Conservation (phyloP, 495 filamentous ascomycete genomes). For the Thermochaetoides thermophila region DNA sequence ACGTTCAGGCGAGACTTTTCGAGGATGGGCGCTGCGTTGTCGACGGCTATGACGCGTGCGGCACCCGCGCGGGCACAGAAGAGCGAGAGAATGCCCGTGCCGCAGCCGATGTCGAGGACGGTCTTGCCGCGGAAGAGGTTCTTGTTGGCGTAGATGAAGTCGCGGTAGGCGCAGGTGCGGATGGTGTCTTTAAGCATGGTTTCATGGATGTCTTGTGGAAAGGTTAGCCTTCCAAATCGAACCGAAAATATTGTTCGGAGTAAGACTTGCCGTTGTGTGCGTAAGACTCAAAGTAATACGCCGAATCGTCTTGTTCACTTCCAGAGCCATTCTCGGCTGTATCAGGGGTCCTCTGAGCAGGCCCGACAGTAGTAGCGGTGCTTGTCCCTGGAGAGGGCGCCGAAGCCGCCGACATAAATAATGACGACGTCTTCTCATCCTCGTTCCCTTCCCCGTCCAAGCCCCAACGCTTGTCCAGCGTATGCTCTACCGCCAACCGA, state of each 20-base stretch:
- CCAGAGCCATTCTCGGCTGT: too few relatives aligned
- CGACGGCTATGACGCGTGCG: slow-evolving; percentile 87
- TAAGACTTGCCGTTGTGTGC: slow-evolving; percentile 48
- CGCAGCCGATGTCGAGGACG: slow-evolving; percentile 95
- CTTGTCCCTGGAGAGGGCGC: slow-evolving; percentile 5
- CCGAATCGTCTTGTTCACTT: slow-evolving; percentile 40
- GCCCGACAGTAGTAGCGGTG: too few relatives aligned
- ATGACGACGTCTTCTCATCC: slow-evolving; percentile 1
- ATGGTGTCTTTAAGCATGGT: slow-evolving; percentile 94
- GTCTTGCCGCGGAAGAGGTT: slow-evolving; percentile 96
- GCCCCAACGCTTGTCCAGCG: slow-evolving; percentile 55
- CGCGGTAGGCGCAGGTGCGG: slow-evolving; percentile 86
- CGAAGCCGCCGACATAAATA: slow-evolving; percentile 7
- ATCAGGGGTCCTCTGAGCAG: too few relatives aligned
- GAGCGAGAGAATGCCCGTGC: slow-evolving; percentile 69
- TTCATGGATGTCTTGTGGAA: slow-evolving; percentile 87
- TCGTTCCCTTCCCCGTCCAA: slow-evolving; percentile 21
- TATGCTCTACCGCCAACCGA: slow-evolving; percentile 49
- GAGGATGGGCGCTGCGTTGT: slow-evolving; percentile 95
- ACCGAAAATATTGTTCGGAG: too few relatives aligned
- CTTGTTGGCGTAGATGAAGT: slow-evolving; percentile 94
- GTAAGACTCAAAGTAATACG: slow-evolving; percentile 73
- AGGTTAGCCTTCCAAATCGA: too few relatives aligned
- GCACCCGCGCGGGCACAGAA: slow-evolving; percentile 92
- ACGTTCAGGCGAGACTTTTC: slow-evolving; percentile 89